Conservation (phyloP, 2,329 filamentous ascomycete species). For the Pseudogymnoascus verrucosus region DNA sequence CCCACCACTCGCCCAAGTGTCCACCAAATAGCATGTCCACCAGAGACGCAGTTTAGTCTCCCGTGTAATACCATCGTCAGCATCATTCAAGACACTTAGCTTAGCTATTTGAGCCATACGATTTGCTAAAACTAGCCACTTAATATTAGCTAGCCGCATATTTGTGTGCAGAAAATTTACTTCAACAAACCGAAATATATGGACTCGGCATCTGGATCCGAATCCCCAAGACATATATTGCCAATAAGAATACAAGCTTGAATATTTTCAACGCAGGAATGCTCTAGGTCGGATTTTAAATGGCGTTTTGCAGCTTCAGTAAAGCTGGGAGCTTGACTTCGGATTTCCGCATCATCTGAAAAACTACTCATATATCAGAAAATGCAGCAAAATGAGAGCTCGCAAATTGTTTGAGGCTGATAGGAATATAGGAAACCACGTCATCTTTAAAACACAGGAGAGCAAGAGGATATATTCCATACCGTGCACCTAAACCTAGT, state of each 20-base stretch:
- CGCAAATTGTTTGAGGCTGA: background rate
- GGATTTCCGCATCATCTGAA: conserved; percentile 10
- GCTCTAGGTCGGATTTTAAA: conserved; percentile 19
- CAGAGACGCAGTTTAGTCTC: conserved; percentile 26
- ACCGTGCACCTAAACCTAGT: background rate
- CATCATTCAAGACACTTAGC: conserved; percentile 2
- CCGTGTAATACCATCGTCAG: conserved; percentile 13
- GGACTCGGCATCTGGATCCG: conserved; percentile 22
- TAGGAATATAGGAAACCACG: background rate
- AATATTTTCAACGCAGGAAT: conserved; percentile 25
- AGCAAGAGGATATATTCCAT: background rate
- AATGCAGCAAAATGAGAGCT: background rate
- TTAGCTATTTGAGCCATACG: conserved; percentile 12
- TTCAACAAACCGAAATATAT: conserved; percentile 26
- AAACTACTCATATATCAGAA: conserved; percentile 9
- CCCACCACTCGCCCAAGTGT: conserved; percentile 27
- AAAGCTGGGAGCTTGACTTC: conserved; percentile 9
- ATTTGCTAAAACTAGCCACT: conserved; percentile 9
- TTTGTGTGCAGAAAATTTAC: background rate
- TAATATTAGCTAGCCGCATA: background rate
- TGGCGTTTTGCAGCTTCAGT: conserved; percentile 17
- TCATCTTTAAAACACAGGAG: background rate
- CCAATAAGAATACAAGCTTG: conserved; percentile 29
- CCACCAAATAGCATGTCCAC: conserved; percentile 29
- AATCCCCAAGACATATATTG: conserved; percentile 22